Conservation (phyloP, 1,284 basidiomycete genomes). For the Pseudozyma hubeiensis region DNA sequence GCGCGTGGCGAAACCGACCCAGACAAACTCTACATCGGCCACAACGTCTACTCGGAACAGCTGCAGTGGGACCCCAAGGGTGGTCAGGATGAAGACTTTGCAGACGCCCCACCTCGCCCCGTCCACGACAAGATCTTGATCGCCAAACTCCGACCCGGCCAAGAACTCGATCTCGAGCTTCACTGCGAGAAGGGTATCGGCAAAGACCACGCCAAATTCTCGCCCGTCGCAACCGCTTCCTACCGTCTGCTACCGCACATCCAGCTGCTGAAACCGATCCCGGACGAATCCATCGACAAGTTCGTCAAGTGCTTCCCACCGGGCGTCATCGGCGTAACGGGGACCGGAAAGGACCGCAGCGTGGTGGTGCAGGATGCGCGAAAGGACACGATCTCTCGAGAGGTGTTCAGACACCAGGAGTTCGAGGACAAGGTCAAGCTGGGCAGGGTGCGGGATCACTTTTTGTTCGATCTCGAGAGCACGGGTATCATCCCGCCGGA, state of each 20-base stretch:
- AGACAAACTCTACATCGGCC: constrained; percentile 56
- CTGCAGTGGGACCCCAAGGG: constrained; percentile 87
- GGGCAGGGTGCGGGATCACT: constrained; percentile 88
- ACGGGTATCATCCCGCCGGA: constrained; percentile 88
- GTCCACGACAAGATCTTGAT: constrained; percentile 88
- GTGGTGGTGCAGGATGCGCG: constrained; percentile 77
- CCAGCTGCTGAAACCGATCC: constrained; percentile 78
- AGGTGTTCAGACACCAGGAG: constrained; percentile 91
- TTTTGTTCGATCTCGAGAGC: constrained; percentile 91
- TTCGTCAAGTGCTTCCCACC: constrained; percentile 89
- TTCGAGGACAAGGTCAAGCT: constrained; percentile 87
- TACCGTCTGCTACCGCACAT: constrained; percentile 93
- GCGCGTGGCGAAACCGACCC: constrained; percentile 71
- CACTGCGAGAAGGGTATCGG: constrained; percentile 96
- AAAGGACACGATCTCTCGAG: constrained; percentile 90
- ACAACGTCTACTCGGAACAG: constrained; percentile 79
- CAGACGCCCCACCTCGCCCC: constrained; percentile 75
- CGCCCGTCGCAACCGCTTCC: constrained; percentile 82
- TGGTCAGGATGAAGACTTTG: constrained; percentile 75
- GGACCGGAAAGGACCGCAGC: constrained; percentile 74
- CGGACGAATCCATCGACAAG: constrained; percentile 76
- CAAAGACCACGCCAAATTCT: constrained; percentile 96
- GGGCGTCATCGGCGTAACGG: constrained; percentile 82
- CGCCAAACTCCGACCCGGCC: constrained; percentile 92
- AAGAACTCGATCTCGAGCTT: constrained; percentile 83